Base-by-base conservation (phyloP, 2,329 filamentous ascomycete species). In the Fusarium sulawesiense region DNA sequence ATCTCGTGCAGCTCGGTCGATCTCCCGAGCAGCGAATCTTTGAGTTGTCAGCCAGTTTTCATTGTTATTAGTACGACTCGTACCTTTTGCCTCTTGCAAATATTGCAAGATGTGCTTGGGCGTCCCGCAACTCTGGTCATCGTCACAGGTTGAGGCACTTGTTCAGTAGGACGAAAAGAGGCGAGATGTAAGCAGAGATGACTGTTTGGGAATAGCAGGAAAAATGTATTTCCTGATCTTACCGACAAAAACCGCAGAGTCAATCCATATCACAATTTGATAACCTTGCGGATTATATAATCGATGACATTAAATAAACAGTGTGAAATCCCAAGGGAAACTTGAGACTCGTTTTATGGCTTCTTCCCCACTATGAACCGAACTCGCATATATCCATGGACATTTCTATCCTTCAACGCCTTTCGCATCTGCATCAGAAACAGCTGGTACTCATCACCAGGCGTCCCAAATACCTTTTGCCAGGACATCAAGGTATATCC, bases 1-100 rank as follows among this genome's bases (percentile, higher is more conserved):
- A 73, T 27, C 71, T 61, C 7, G 21, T 72, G 27, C 71, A 73
- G 16, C 55, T 68, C 5, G 71, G 71, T 7, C 47, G 50, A 3
- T 73, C 71, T 6, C 66, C 66, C 0, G 68, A 68, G 23, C 71
- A 73, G 9, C 71, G 68, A 13, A 73, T 64, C 71, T 21, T 73
- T 5, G 27, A 29, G 27, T 29, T 29, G 27, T 29, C 27, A 29
- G 27, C 3, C 21, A 21, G 4, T 21, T 21, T 21, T 21, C 21
- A 3, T 21, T 21, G 21, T 21, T 21, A 21, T 3, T 21, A 21
- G 21, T 21, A 3, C 21, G 8, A 29, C 29, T 29, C 12, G 11
- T 12, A 69, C 68, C 58, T 73, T 73, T 44, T 72, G 71, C 5
- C 30, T 41, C n/a, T 65, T 73, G n/a, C 71, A 73, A 11, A 58